phyloP scores from a whole-genome alignment of 371 early-diverging fungal genomes.

The Mortierella sp. region DNA sequence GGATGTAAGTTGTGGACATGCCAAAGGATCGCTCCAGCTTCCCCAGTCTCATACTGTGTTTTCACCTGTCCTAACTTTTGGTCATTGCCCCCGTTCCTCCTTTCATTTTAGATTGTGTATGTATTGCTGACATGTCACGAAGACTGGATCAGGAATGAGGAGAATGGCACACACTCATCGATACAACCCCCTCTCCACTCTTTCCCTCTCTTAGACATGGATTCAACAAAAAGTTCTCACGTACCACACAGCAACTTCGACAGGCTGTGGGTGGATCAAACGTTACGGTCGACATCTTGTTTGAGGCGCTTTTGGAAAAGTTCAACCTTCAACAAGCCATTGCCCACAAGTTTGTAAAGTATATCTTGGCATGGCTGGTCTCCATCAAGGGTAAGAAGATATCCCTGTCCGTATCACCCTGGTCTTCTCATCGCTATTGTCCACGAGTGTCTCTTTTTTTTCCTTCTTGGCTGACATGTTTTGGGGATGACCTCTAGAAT shows the following conservation, averaged over 20 bases:
- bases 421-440: too few species aligned
- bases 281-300: constrained; percentile 66
- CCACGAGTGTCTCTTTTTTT: too few species aligned
- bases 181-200: too few species aligned
- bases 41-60: too few species aligned
- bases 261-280: constrained; percentile 65
- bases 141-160: too few species aligned
- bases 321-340: constrained; percentile 69
- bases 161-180: too few species aligned
- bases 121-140: too few species aligned
- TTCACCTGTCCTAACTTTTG: too few species aligned
- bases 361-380: constrained; percentile 66
- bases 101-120: constrained; percentile 30
- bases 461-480: too few species aligned
- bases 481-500: too few species aligned
- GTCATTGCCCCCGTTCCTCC: background rate
- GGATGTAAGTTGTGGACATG: constrained; percentile 57
- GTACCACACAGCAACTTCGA: constrained; percentile 71
- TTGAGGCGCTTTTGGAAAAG: constrained; percentile 67
- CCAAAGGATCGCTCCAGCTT: background rate
- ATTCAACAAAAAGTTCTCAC: constrained; percentile 76
- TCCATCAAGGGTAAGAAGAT: constrained; percentile 58
- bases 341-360: constrained; percentile 63
- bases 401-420: constrained; percentile 7
- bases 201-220: constrained; percentile 63